Conservation (phyloP, 768 basidiomycete genomes). For the Pleurotus ostreatus region DNA sequence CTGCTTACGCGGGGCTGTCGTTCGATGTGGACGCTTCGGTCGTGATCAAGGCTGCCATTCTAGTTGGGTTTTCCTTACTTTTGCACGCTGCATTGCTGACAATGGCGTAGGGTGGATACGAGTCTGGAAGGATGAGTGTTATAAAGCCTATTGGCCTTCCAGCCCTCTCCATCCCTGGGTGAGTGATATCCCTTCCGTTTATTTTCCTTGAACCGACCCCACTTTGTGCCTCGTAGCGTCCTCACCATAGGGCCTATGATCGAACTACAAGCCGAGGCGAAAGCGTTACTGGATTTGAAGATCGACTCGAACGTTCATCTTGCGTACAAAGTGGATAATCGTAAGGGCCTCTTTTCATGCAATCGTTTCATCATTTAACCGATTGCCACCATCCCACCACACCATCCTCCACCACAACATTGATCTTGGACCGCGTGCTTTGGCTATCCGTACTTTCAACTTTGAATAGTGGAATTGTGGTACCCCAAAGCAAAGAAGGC, state of each 20-base stretch:
- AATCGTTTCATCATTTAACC: no score
- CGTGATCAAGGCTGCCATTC: slow-evolving; percentile 9
- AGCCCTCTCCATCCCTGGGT: slow-evolving; percentile 26
- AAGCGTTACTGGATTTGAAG: slow-evolving; percentile 25
- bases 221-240: slow-evolving; percentile 19
- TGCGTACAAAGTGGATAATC: slow-evolving; percentile 18
- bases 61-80: slow-evolving; percentile 6
- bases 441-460: neutral
- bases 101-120: slow-evolving; percentile 20
- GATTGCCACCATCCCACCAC: no score
- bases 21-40: slow-evolving; percentile 20
- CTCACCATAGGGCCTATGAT: slow-evolving; percentile 37
- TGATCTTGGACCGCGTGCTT: neutral
- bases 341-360: neutral
- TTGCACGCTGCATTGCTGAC: neutral
- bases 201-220: neutral
- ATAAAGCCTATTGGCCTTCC: slow-evolving; percentile 28
- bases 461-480: neutral
- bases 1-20: slow-evolving; percentile 20
- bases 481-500: neutral
- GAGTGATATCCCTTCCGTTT: slow-evolving; percentile 5
- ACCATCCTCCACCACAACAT: neutral
- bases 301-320: slow-evolving; percentile 27
- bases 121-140: slow-evolving; percentile 23
- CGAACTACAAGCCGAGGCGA: slow-evolving; percentile 24